A percentile compares a stretch with the other conserved stretches of the same genome.
These are phyloP conservation scores for Citrus medica DNA, from an alignment of 345 rosid genomes.

Conservation along the genomic window DNA sequence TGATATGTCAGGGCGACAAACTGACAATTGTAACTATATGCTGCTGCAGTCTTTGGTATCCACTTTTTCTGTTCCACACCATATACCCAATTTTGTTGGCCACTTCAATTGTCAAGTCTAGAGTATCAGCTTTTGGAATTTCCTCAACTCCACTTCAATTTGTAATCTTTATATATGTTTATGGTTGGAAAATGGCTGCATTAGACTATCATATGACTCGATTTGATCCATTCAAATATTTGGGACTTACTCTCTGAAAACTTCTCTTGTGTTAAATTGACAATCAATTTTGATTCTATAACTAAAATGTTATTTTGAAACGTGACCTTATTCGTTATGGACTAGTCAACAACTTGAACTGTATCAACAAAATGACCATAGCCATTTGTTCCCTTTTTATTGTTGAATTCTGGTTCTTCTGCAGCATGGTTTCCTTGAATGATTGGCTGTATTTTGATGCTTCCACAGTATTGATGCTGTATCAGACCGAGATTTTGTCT, in stretches of 20 bases:
- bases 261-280: not conserved
- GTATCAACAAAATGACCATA: not conserved
- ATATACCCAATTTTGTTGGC: not conserved
- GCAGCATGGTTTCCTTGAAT: not conserved
- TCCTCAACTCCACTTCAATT: not conserved
- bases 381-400: not conserved
- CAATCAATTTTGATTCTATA: not conserved
- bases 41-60: not conserved
- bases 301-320: not conserved
- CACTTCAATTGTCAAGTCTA: not conserved
- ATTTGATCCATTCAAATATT: not conserved
- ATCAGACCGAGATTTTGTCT: constrained; percentile 83
- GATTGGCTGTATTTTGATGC: constrained; percentile 1
- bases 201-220: not conserved
- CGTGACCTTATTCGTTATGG: not conserved
- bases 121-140: not conserved
- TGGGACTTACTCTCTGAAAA: not conserved
- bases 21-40: not conserved
- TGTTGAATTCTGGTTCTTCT: not conserved
- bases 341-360: not conserved
- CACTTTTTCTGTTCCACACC: not conserved
- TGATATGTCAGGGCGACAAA: not conserved
- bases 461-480: constrained; percentile 83
- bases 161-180: not conserved
- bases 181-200: not conserved